Base-by-base conservation (phyloP, 2,329 filamentous ascomycete genomes). In the Camptophora hylomeconis region DNA sequence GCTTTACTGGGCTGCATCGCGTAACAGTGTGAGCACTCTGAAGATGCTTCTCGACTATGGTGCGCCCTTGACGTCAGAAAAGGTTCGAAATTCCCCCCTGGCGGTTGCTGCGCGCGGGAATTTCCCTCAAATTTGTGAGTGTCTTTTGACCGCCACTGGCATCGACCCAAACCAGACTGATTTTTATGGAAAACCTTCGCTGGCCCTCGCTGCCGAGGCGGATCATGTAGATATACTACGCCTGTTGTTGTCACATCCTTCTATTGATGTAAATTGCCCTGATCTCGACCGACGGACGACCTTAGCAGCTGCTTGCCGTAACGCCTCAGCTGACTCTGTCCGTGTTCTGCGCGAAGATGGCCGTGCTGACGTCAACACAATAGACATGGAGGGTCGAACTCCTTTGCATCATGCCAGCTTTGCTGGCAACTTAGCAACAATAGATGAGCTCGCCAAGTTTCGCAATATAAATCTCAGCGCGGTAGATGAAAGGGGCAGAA, bases 1-100 rank as follows among this genome's bases (percentile, higher is more conserved):
- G 13, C 21, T 34, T n/a, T 36, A 24, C 30, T 36, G 33, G 33
- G 33, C 33, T 15, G 24, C 26, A 20, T 33, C 31, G 12, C n/a
- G n/a, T n/a, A n/a, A n/a, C n/a, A n/a, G n/a, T n/a, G n/a, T n/a
- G n/a, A n/a, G n/a, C n/a, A n/a, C n/a, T n/a, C n/a, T n/a, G n/a
- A n/a, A n/a, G n/a, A n/a, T n/a, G n/a, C n/a, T n/a, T n/a, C n/a
- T n/a, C n/a, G n/a, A n/a, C n/a, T n/a, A n/a, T n/a, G n/a, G n/a
- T n/a, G n/a, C n/a, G n/a, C n/a, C n/a, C n/a, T n/a, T n/a, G n/a
- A n/a, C n/a, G n/a, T n/a, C n/a, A n/a, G n/a, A n/a, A n/a, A n/a
- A n/a, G n/a, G n/a, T n/a, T n/a, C n/a, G n/a, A n/a, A n/a, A n/a
- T n/a, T n/a, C n/a, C n/a, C n/a, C n/a, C 7, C 22, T 33, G 17